Conservation (phyloP, 1,284 basidiomycete genomes). For the Microbotryomycetes sp. region DNA sequence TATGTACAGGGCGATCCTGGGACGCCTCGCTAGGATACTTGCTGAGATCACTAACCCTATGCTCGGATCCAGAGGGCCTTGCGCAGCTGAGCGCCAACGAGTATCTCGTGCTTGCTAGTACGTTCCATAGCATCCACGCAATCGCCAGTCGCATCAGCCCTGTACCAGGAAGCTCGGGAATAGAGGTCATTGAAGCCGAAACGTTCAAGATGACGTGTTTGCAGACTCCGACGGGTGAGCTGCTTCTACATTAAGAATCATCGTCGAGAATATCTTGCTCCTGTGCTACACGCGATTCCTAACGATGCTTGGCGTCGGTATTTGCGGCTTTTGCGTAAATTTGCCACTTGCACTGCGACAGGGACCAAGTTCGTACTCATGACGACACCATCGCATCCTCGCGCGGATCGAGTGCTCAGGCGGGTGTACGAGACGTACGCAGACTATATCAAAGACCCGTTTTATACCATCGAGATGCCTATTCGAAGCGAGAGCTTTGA, state of each 20-base stretch:
- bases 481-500: conserved; percentile 89
- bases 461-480: conserved; percentile 98
- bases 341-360: conserved; percentile 41
- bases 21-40: conserved; percentile 11
- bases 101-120: conserved; percentile 92
- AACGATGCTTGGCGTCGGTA: not conserved
- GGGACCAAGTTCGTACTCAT: conserved; percentile 97
- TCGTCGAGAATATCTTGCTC: too few species aligned
- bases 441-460: conserved; percentile 86
- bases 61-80: conserved; percentile 62
- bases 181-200: conserved; percentile 89
- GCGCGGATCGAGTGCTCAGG: conserved; percentile 40
- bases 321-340: not conserved
- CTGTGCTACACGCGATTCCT: not conserved
- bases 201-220: conserved; percentile 83
- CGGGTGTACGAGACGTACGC: conserved; percentile 45
- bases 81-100: conserved; percentile 88
- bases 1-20: conserved; percentile 42
- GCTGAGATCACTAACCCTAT: conserved; percentile 1
- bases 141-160: conserved; percentile 91
- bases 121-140: conserved; percentile 94
- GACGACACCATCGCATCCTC: conserved; percentile 66
- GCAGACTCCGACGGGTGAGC: conserved; percentile 83
- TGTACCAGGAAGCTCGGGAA: conserved; percentile 67
- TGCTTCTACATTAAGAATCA: not conserved